Evolutionary conservation across 2,329 filamentous ascomycete genomes (phyloP), one percentile per base, ranked within the genome.

Genomic region (Ascocoryne sarcoides): DNA sequence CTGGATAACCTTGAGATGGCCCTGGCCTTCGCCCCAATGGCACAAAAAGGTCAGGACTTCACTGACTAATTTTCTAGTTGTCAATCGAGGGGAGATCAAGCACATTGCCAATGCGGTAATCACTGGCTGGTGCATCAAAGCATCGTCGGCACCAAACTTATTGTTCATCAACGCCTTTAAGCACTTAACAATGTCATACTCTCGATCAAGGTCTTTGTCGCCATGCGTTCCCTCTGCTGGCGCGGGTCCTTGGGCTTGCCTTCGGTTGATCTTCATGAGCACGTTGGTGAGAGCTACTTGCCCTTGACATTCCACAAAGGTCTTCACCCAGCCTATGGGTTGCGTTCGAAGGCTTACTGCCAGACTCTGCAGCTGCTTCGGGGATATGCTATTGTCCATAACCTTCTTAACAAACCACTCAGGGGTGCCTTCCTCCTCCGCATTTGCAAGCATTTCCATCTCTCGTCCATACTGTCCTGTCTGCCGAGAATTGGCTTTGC

Each of bases 121-220:
- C 48, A 96, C 85, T 59, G 90, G 86, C 58, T 92, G 84, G 59
- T 96, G 89, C 45, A 78, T 71, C 42, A 98, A 70, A 14, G 92
- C 92, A 71, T 98, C 89, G 60, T 98, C 92, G 46, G 92, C 92
- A 46, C 92, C 92, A 61, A 94, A 96, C 62, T 95, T 95, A 75
- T 95, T 98, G 76, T 98, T 98, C 84, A 96, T 94, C 43, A 96
- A 66, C 21, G 89, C 88, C 68, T 96, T 96, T 43, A 98, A 66
- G 66, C 92, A 96, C 66, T 98, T 98, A 60, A 95, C 79, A 48
- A 98, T 95, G 59, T 96, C 92, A 60, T 96, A 96, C 65, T 86
- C 82, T 42, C 78, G 71, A 53, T 86, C 82, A 37, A 83, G 63
- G 57, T 85, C 81, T 53, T 76, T 78, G 44, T 84, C 81, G 30